phyloP scores from a whole-genome alignment of 805 yeast species.

The Cyberlindnera americana region DNA sequence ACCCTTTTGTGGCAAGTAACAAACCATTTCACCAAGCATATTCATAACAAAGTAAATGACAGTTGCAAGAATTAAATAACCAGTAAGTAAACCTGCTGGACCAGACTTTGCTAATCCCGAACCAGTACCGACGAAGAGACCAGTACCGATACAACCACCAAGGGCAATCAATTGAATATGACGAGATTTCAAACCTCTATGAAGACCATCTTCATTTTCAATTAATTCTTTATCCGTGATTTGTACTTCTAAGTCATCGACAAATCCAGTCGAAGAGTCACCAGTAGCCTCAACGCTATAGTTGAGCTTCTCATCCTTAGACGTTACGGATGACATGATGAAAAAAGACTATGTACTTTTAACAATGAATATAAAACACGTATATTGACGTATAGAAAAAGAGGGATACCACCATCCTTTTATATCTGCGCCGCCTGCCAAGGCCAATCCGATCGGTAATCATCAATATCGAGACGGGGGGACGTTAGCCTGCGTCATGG shows the following conservation, averaged over 20 bases:
- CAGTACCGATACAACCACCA: conserved; percentile 85
- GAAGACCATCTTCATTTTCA: conserved; percentile 16
- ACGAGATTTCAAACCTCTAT: conserved; percentile 45
- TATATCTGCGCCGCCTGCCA: no score
- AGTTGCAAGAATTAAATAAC: conserved; percentile 59
- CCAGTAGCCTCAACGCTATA: conserved; percentile 16
- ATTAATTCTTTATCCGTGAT: background rate
- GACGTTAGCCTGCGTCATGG: no score
- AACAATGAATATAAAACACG: no score
- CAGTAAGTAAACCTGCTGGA: conserved; percentile 63
- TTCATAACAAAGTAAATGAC: conserved; percentile 65
- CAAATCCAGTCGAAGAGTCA: conserved; percentile 25
- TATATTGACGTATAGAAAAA: no score
- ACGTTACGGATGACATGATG: conserved; percentile 2
- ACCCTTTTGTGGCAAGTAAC: conserved; percentile 58
- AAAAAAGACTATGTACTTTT: no score
- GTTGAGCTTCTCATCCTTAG: conserved; percentile 19
- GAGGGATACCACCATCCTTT: no score
- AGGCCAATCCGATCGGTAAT: no score
- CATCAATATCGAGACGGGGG: no score
- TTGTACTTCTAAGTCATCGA: conserved; percentile 24
- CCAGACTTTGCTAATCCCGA: conserved; percentile 61
- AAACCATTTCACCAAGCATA: conserved; percentile 64
- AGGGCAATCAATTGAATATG: conserved; percentile 80
- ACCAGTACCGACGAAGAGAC: conserved; percentile 75